These are phyloP conservation scores for Arthrobotrys conoides DNA, from an alignment of 2,329 filamentous ascomycete genomes.

Conservation along the genomic window DNA sequence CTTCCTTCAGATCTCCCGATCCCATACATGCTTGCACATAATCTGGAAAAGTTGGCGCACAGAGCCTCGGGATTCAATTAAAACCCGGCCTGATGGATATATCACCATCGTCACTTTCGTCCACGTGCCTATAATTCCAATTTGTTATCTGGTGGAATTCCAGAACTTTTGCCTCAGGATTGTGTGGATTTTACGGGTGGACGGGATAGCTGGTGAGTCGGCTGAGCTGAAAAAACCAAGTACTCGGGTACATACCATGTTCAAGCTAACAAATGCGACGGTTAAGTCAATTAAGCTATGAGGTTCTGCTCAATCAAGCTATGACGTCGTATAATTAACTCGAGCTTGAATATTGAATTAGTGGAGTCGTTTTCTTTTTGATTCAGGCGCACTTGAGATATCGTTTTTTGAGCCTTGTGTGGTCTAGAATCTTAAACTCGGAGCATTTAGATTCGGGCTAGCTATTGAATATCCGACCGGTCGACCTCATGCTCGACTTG, in stretches of 20 bases:
- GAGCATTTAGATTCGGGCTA: background rate
- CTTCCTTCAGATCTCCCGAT: conserved; percentile 25
- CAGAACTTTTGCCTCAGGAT: conserved; percentile 22
- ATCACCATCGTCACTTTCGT: conserved; percentile 17
- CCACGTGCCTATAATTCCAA: conserved; percentile 23
- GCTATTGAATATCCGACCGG: background rate
- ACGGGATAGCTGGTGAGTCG: conserved; percentile 7
- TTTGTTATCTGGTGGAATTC: conserved; percentile 1
- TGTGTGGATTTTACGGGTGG: conserved; percentile 5
- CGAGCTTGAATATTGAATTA: background rate
- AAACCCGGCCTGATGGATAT: conserved; percentile 12
- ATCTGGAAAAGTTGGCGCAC: background rate
- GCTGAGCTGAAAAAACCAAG: conserved; percentile 15
- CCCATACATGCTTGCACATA: conserved; percentile 5
- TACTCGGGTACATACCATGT: background rate
- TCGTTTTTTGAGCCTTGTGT: conserved; percentile 12
- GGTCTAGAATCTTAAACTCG: background rate
- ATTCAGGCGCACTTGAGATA: background rate
- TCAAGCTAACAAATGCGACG: background rate
- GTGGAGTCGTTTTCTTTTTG: background rate
- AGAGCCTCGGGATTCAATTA: background rate
- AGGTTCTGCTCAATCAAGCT: background rate
- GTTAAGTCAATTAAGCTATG: background rate
- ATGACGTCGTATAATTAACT: conserved; percentile 18
- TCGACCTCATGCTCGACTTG: too few species aligned